Evolutionary conservation across 768 basidiomycete genomes (phyloP), one percentile per base, ranked within the genome.

Genomic region (Trametes elegans): DNA sequence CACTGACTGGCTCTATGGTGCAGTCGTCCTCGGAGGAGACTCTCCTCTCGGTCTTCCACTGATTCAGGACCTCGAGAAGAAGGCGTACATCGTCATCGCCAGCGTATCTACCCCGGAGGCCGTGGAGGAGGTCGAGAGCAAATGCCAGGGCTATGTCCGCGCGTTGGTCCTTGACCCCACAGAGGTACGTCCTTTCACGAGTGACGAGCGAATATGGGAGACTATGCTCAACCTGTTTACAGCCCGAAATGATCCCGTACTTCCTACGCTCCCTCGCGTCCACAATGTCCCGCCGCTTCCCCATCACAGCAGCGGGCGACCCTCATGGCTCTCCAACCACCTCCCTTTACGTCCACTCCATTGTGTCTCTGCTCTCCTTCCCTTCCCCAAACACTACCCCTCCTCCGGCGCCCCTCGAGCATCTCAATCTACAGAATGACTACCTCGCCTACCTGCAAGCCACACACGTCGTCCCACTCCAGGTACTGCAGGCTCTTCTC

Each of bases 11-110:
- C 26, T 21, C 39, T 49, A 10, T 35, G 26, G 18, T 63, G 19
- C 59, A 91, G 90, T 93, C 32, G 79, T 93, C 24, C 78, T 93
- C 35, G 93, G 93, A 24, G 93, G 86, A 8, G 93, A 94, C 64
- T 78, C 79, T 18, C 80, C 86, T 0, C 73, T 85, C 46, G 90
- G 82, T 7, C 74, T 84, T n/a, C 82, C 88, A 7, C 70, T 94
- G 36, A 84, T 93, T 49, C 64, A 80, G 41, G 85, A 86, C 49
- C 75, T 95, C 40, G 90, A 93, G 71, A 78, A 75, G 64, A 81
- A 84, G 57, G 92, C 90, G 0, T 94, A 87, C 64, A 87, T 93
- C 62, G 86, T 95, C 32, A 83, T 95, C 58, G 76, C 85, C 4
- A 93, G 88, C 57, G 92, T 93, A 16, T 73, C 83, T 0, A 82